Conservation (phyloP, 257 asterid species). For the Cynanchum wilfordii region DNA sequence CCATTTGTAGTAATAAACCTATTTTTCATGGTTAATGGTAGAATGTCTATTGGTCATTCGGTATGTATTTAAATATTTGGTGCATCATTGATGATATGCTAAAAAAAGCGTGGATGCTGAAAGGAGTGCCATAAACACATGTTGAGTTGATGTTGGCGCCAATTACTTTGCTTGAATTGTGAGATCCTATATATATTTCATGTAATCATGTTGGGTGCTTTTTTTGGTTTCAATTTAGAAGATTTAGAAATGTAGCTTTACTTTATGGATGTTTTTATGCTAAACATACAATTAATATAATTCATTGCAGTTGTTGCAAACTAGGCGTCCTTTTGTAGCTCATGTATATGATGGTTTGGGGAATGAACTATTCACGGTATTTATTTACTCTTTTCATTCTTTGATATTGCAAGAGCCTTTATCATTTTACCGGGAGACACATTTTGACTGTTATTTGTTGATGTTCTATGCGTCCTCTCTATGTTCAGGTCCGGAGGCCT, state of each 20-base stretch:
- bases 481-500: conserved; percentile 73
- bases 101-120: background rate
- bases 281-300: conserved; percentile 15
- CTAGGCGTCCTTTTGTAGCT: conserved; percentile 89
- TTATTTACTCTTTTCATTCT: background rate
- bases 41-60: background rate
- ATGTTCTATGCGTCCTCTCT: background rate
- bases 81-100: background rate
- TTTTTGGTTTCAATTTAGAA: no score
- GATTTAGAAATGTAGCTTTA: background rate
- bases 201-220: background rate
- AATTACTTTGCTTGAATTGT: background rate
- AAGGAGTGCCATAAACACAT: background rate
- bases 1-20: background rate
- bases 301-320: conserved; percentile 68
- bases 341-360: conserved; percentile 69
- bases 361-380: conserved; percentile 77
- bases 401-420: background rate
- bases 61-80: background rate
- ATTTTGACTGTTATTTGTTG: conserved; percentile 16
- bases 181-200: background rate
- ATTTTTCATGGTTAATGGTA: background rate
- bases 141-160: background rate
- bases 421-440: background rate
- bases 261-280: conserved; percentile 10